Evolutionary conservation across 805 yeast genomes (phyloP).

Genomic region (Barnettozyma californica): DNA sequence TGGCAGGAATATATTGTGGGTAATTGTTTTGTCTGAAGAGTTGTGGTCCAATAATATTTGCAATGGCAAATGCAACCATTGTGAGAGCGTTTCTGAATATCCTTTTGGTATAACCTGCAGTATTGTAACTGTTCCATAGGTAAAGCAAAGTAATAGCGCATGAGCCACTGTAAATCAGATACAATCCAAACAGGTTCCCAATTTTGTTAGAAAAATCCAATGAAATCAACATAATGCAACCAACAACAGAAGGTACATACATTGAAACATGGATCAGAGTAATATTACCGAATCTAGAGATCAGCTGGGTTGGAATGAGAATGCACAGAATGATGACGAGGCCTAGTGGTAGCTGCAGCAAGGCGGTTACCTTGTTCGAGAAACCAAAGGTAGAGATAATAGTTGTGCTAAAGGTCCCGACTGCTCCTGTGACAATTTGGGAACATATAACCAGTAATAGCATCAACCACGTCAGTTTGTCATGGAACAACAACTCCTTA

Average conservation of each 20-base stretch:
- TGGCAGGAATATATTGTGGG: conserved; percentile 53
- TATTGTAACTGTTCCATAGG: conserved; percentile 53
- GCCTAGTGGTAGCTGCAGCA: conserved; percentile 52
- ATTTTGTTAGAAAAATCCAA: conserved; percentile 30
- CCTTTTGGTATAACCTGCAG: conserved; percentile 56
- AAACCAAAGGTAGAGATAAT: conserved; percentile 17
- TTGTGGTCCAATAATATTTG: conserved; percentile 59
- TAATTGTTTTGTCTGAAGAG: conserved; percentile 43
- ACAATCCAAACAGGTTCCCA: conserved; percentile 43
- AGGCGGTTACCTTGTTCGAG: conserved; percentile 32
- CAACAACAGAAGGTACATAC: conserved; percentile 45
- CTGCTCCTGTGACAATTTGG: conserved; percentile 44
- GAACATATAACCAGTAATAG: conserved; percentile 35
- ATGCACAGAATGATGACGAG: conserved; percentile 39
- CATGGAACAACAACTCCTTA: conserved; percentile 36
- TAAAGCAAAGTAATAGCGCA: conserved; percentile 50
- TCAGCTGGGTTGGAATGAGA: conserved; percentile 32
- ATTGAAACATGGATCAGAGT: conserved; percentile 33
- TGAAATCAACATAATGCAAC: conserved; percentile 40
- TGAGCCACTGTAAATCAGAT: conserved; percentile 46
- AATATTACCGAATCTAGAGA: conserved; percentile 29
- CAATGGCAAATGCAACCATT: conserved; percentile 48
- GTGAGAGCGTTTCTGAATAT: conserved; percentile 45
- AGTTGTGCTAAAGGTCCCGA: conserved; percentile 20
- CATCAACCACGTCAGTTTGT: conserved; percentile 42